These are phyloP conservation scores for Musa acuminata DNA, from an alignment of 176 grass and related monocot species.

Conservation along the genomic window DNA sequence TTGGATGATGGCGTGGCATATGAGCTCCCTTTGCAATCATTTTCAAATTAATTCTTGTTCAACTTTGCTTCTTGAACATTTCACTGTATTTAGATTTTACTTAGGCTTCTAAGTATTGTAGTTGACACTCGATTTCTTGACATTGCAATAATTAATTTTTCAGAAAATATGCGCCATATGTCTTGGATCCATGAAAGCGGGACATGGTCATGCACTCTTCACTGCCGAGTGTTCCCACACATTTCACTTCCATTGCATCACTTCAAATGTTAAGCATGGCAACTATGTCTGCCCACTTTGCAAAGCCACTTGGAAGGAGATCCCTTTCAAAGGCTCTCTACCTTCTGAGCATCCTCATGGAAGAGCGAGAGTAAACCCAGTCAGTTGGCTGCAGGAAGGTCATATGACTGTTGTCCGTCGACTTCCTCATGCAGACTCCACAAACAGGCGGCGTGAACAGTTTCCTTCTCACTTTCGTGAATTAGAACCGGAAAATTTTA, in stretches of 20 bases:
- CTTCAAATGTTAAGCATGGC: slow-evolving; percentile 49
- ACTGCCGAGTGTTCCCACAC: slow-evolving; percentile 80
- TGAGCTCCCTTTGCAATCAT: no score
- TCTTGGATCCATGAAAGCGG: slow-evolving; percentile 59
- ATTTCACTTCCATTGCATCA: slow-evolving; percentile 69
- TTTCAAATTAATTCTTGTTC: no score
- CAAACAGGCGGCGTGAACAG: slow-evolving; percentile 25
- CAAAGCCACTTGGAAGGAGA: slow-evolving; percentile 74
- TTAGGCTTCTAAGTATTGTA: not conserved
- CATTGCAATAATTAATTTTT: slow-evolving; percentile 1
- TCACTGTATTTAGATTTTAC: no score
- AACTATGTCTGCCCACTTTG: slow-evolving; percentile 64
- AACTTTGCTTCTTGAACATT: no score
- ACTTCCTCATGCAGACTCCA: slow-evolving; percentile 30
- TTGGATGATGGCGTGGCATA: no score
- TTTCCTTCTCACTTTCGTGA: slow-evolving; percentile 24
- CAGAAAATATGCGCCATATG: slow-evolving; percentile 79
- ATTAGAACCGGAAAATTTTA: slow-evolving; percentile 38
- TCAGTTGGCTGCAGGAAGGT: slow-evolving; percentile 40
- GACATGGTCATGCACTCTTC: slow-evolving; percentile 72
- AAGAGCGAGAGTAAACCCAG: slow-evolving; percentile 49
- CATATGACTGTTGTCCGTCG: slow-evolving; percentile 41
- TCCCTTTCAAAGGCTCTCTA: slow-evolving; percentile 31
- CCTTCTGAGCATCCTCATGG: slow-evolving; percentile 39
- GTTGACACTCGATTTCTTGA: not conserved